Evolutionary conservation across 2,329 filamentous ascomycete genomes (phyloP).

Genomic region (Aspergillus ochraceus): DNA sequence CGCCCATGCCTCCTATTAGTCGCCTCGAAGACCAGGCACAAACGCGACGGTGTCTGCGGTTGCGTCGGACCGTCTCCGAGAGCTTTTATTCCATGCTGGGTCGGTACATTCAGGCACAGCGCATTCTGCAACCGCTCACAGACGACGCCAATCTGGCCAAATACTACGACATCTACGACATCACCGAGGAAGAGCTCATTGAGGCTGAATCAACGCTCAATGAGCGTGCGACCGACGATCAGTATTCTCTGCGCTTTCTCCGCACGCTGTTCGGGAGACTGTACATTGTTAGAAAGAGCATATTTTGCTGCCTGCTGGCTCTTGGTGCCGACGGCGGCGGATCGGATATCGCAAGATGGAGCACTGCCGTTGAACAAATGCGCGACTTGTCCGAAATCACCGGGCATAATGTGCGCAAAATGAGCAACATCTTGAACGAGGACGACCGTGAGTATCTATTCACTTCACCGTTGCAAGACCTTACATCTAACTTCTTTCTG

Average conservation of each 20-base stretch:
- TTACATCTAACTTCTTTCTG: not conserved
- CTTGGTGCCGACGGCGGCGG: conserved; percentile 79
- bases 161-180: conserved; percentile 87
- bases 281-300: conserved; percentile 76
- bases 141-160: conserved; percentile 82
- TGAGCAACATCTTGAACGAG: conserved; percentile 71
- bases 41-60: conserved; percentile 72
- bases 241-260: conserved; percentile 74
- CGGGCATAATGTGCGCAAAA: conserved; percentile 60
- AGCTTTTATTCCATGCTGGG: conserved; percentile 70
- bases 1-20: conserved; percentile 86
- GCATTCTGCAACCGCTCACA: conserved; percentile 68
- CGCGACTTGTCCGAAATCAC: conserved; percentile 64
- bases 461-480: not conserved
- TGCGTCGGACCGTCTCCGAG: conserved; percentile 73
- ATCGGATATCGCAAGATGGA: conserved; percentile 76
- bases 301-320: conserved; percentile 85
- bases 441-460: conserved; percentile 66
- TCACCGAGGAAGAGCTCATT: conserved; percentile 70
- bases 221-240: conserved; percentile 69
- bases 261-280: conserved; percentile 81
- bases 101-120: conserved; percentile 69
- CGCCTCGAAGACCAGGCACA: conserved; percentile 83
- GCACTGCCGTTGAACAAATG: conserved; percentile 73
- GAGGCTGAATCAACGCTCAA: conserved; percentile 67